Evolutionary conservation across 768 basidiomycete genomes (phyloP).

Genomic region (Hortiboletus campestris): DNA sequence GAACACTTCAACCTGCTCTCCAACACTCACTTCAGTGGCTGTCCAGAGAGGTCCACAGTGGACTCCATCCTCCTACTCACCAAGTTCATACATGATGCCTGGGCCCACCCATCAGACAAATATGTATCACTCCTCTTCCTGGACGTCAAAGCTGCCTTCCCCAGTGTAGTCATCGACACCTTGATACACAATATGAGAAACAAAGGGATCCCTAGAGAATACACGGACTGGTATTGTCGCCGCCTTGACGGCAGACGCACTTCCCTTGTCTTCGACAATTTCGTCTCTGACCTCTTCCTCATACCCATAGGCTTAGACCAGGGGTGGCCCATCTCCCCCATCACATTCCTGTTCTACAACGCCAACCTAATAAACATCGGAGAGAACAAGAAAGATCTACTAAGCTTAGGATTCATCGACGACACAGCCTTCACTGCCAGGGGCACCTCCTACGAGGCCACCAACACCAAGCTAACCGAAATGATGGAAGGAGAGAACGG

Average conservation of each 20-base stretch:
- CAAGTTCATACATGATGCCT: not conserved
- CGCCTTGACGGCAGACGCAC: too few species aligned
- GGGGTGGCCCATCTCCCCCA: conserved; percentile 25
- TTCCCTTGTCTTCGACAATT: conserved; percentile 27
- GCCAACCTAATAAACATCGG: conserved; percentile 12
- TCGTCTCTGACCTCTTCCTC: conserved; percentile 11
- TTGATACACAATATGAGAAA: not conserved
- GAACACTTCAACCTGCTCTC: conserved; percentile 38
- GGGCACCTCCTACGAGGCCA: not conserved
- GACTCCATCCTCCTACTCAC: not conserved
- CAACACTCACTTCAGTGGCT: not conserved
- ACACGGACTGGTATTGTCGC: not conserved
- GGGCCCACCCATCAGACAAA: not conserved
- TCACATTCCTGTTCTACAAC: conserved; percentile 32
- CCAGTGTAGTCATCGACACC: not conserved
- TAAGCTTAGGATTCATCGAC: not conserved
- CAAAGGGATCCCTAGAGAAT: not conserved
- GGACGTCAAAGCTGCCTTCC: not conserved
- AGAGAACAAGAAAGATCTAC: too few species aligned
- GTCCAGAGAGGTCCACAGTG: not conserved
- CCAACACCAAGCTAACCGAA: not conserved
- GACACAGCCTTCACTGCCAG: not conserved
- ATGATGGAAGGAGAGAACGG: not conserved
- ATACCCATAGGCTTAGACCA: conserved; percentile 25
- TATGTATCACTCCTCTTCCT: not conserved